Evolutionary conservation across 495 filamentous ascomycete genomes (phyloP), one percentile per base, ranked within the genome.

Genomic region (Glutinoglossum americanum): DNA sequence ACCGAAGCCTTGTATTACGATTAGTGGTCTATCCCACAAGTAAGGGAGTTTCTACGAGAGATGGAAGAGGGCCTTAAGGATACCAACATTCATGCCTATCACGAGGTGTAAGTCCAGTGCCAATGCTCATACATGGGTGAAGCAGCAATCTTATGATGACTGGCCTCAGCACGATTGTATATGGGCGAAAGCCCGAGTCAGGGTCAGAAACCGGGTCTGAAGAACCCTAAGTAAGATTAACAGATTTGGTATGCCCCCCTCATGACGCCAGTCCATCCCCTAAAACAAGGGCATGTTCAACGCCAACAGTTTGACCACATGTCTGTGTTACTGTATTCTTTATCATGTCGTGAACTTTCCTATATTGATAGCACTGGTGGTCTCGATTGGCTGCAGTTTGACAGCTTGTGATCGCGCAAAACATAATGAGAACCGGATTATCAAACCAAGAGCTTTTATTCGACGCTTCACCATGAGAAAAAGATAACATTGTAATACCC

Each of bases 51-150:
- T 35, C 59, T 65, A 32, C 35, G 53, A 7, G 49, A 61, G 15
- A 56, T 63, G 35, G 56, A 57, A 25, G 48, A 27, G 23, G 60
- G 58, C 19, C 53, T 66, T n/a, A 58, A 56, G 26, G 58, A 63
- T 56, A 54, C 60, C 13, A 62, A 57, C 23, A 60, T 62, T 39
- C 64, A 65, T 51, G 62, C 55, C 58, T 66, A 63, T 30, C 61
- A 66, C 32, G 58, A 63, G 27, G 60, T 65, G 37, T 61, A 55
- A 47, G 60, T 61, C 15, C 37, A 15, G 37, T 41, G 37, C 37
- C 15, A 3, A 17, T 41, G 15, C 5, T 11, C 37, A 15, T 17
- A 11, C 6, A 11, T 4, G 37, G 8, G 15, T 15, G 15, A 41
- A 41, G 15, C 15, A 15, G 13, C 2, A 41, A 41, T 11, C 32